These are phyloP conservation scores for Fusarium verticillioides DNA, from an alignment of 2,329 filamentous ascomycete species.

Conservation along the genomic window DNA sequence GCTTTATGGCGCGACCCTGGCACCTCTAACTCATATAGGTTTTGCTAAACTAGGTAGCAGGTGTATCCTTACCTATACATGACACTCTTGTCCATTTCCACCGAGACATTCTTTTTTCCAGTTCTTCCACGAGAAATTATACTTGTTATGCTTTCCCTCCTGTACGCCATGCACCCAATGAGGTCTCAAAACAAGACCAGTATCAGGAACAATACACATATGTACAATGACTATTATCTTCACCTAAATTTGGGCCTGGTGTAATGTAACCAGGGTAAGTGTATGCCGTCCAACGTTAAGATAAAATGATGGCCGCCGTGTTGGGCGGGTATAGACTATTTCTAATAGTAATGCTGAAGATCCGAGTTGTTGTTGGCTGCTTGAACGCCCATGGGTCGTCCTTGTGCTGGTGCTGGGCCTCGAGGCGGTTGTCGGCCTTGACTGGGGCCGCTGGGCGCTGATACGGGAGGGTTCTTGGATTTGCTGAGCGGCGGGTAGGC, in stretches of 20 bases:
- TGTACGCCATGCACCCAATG: conserved; percentile 34
- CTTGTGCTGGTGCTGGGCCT: conserved; percentile 36
- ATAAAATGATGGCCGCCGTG: neutral
- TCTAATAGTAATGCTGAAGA: conserved; percentile 45
- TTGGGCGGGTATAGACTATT: conserved; percentile 12
- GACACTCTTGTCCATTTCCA: neutral
- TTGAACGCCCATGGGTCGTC: conserved; percentile 41
- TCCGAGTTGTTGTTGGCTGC: conserved; percentile 39
- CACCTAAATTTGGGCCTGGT: neutral
- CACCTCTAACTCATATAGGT: too few species aligned
- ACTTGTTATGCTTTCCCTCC: conserved; percentile 7
- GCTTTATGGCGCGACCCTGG: neutral
- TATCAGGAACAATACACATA: conserved; percentile 1
- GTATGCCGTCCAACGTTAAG: conserved; percentile 18
- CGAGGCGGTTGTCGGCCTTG: conserved; percentile 36
- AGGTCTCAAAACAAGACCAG: conserved; percentile 10
- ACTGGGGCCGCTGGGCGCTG: conserved; percentile 39
- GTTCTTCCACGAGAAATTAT: conserved; percentile 17
- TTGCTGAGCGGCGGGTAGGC: conserved; percentile 45
- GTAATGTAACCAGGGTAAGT: neutral
- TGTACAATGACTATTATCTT: neutral
- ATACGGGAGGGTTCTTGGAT: conserved; percentile 29
- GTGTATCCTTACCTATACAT: neutral
- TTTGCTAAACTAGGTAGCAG: neutral
- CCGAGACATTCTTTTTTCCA: neutral